These are phyloP conservation scores for Flammula alnicola DNA, from an alignment of 1,284 basidiomycete genomes.

Conservation along the genomic window DNA sequence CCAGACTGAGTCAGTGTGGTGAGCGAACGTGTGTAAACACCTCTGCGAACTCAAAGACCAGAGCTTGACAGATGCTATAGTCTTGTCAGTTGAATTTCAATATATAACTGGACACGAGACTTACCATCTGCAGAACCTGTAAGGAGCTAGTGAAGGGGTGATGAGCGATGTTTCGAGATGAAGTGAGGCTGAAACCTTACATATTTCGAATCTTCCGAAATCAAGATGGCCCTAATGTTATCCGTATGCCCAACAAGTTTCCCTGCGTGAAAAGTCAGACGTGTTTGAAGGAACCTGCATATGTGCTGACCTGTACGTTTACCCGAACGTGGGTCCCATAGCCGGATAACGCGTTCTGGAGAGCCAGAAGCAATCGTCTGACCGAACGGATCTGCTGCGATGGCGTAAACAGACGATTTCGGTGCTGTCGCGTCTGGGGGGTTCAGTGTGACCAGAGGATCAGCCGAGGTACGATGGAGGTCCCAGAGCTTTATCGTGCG, in stretches of 20 bases:
- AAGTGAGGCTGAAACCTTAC: conserved; percentile 48
- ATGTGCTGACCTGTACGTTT: conserved; percentile 65
- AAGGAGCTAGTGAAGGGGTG: conserved; percentile 59
- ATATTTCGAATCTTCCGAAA: conserved; percentile 90
- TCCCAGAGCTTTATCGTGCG: conserved; percentile 96
- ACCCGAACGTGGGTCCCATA: conserved; percentile 92
- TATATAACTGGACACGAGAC: conserved; percentile 19
- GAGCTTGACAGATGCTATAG: conserved; percentile 79
- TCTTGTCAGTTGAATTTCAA: conserved; percentile 2
- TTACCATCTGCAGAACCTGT: conserved; percentile 89
- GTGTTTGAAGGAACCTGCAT: background rate
- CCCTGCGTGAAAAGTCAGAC: conserved; percentile 26
- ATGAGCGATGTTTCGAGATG: conserved; percentile 14
- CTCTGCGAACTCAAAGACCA: conserved; percentile 92
- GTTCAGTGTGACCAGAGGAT: conserved; percentile 62
- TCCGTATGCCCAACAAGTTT: conserved; percentile 93
- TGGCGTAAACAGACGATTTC: conserved; percentile 81
- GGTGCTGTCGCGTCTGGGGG: conserved; percentile 64
- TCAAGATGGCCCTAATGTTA: conserved; percentile 88
- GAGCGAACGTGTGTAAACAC: conserved; percentile 94
- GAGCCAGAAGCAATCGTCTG: conserved; percentile 86
- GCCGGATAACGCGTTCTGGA: conserved; percentile 86
- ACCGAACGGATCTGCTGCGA: conserved; percentile 82
- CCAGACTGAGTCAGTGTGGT: conserved; percentile 97
- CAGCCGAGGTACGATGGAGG: conserved; percentile 50